phyloP scores from a whole-genome alignment of 208 protist genomes.

The Acanthamoeba culbertsoni region DNA sequence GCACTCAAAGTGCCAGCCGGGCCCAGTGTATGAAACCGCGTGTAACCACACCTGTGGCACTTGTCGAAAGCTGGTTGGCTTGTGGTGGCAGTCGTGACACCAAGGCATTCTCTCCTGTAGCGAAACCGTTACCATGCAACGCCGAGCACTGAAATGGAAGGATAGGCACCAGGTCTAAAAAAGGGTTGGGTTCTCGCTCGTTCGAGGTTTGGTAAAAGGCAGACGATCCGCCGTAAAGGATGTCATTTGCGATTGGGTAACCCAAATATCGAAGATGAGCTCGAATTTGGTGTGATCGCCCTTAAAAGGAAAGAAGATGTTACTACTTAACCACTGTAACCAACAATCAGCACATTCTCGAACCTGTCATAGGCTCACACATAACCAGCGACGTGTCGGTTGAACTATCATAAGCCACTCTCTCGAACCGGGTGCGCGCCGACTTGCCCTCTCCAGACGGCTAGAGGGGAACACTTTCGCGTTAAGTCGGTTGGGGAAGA shows the following conservation, averaged over 20 bases:
- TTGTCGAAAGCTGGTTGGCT: not conserved
- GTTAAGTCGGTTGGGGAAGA: not conserved
- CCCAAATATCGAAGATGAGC: slow-evolving; percentile 77
- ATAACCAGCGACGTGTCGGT: slow-evolving; percentile 65
- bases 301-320: slow-evolving; percentile 57
- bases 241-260: slow-evolving; percentile 80
- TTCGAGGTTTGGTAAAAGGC: not conserved
- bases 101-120: not conserved
- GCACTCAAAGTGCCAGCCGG: not conserved
- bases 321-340: not conserved
- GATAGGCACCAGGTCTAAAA: too few species aligned
- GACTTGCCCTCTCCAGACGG: not conserved
- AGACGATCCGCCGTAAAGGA: slow-evolving; percentile 68
- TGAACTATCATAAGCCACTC: slow-evolving; percentile 32
- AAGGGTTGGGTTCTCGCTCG: too few species aligned
- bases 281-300: slow-evolving; percentile 81
- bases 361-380: slow-evolving; percentile 62
- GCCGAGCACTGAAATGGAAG: too few species aligned
- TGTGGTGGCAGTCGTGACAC: not conserved
- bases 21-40: slow-evolving; percentile 42
- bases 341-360: not conserved
- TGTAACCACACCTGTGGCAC: slow-evolving; percentile 56
- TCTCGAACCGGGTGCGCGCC: slow-evolving; percentile 56
- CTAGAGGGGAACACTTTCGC: too few species aligned
- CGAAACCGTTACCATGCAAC: not conserved